Conservation (phyloP, 768 basidiomycete species). For the Pseudohyphozyma bogoriensis region DNA sequence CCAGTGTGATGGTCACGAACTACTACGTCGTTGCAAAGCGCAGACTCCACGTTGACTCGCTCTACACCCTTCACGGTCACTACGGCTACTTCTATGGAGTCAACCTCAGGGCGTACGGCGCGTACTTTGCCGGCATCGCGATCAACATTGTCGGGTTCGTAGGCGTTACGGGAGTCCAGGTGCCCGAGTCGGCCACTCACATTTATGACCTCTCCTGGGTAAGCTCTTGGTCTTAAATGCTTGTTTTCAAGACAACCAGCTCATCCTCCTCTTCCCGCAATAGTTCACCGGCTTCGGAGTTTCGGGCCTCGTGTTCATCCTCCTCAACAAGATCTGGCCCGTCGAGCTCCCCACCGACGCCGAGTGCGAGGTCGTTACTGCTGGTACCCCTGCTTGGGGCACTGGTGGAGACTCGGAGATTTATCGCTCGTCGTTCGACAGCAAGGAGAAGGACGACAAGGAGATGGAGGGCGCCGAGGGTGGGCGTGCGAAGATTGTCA, state of each 20-base stretch:
- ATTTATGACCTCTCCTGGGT: too few relatives aligned
- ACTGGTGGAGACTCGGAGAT: too few relatives aligned
- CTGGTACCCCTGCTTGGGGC: background rate
- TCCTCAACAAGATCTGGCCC: constrained; percentile 54
- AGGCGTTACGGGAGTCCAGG: constrained; percentile 55
- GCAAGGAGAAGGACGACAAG: too few relatives aligned
- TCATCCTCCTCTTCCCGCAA: too few relatives aligned
- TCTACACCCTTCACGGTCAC: constrained; percentile 51
- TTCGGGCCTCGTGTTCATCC: constrained; percentile 55
- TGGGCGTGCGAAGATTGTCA: too few relatives aligned
- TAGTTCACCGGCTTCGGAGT: constrained; percentile 74
- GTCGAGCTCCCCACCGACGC: constrained; percentile 44
- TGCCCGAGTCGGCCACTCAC: constrained; percentile 59
- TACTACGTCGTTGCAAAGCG: constrained; percentile 66
- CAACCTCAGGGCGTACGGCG: constrained; percentile 53
- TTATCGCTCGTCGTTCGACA: too few relatives aligned
- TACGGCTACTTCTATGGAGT: constrained; percentile 66
- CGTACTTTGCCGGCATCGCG: constrained; percentile 58
- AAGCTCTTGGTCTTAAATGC: too few relatives aligned
- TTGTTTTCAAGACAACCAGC: too few relatives aligned
- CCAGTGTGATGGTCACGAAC: constrained; percentile 52
- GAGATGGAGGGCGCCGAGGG: too few relatives aligned
- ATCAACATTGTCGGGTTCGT: constrained; percentile 76
- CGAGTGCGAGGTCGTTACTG: constrained; percentile 18
- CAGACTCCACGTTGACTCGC: constrained; percentile 58